Base-by-base conservation (phyloP, 768 basidiomycete species). In the Naganishia vaughanmartiniae region DNA sequence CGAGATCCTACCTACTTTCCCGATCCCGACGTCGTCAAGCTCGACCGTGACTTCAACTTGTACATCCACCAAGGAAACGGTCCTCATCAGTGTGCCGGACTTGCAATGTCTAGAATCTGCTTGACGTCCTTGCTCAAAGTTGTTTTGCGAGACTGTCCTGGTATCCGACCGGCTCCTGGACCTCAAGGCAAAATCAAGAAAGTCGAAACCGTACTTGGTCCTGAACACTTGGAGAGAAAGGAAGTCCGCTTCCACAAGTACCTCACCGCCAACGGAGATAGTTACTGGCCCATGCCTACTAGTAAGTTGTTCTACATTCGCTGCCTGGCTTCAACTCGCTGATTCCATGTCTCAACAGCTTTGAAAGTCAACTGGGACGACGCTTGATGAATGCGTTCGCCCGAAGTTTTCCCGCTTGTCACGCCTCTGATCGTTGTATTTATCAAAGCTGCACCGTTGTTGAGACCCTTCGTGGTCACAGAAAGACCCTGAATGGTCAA, bases 281-380 rank as follows among this genome's bases (percentile, higher is more conserved):
- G 48, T 4, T 51, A 51, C 48, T 51, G 48, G 48, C 48, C 48
- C 12, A 51, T 51, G 48, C 48, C 48, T 26, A 51, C 48, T 4
- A 51, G 48, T 51, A 51, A 51, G 48, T 51, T 26, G 24, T 4
- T 51, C 14, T 17, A 7, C 14, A 42, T 12, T 24, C 48, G 19
- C 48, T n/a, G 24, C 48, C n/a, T 51, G 14, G 48, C 48, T 46
- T 51, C n/a, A 51, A 24, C 15, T 51, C 24, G 24, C 48, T 42
- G 48, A 51, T n/a, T n/a, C n/a, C 24, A 51, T 26, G 24, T 24
- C 14, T 51, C 17, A 51, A 51, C 48, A 51, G 48, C 48, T 51
- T 51, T 51, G 48, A 51, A 51, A 51, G 48, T 51, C 48, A 51
- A 51, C 21, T 51, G 48, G 48, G 48, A 51, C 48, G 21, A 51